A percentile compares a stretch with the other conserved stretches of the same genome.
phyloP scores from a whole-genome alignment of 345 rosid genomes.

The Citrus glauca region DNA sequence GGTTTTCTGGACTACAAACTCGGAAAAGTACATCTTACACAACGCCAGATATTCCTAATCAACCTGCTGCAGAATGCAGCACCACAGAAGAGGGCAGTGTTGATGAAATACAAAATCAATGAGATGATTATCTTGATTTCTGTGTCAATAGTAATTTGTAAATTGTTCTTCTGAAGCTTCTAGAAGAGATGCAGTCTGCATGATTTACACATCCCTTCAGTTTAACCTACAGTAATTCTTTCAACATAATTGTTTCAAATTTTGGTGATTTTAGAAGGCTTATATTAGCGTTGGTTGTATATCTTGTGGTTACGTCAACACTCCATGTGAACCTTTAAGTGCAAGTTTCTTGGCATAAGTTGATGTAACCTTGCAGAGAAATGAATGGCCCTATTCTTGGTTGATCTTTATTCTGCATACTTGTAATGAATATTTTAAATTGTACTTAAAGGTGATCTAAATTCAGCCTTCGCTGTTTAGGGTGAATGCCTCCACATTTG shows the following conservation, averaged over 20 bases:
- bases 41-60: constrained; percentile 36
- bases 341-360: background rate
- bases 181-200: background rate
- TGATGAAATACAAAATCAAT: constrained; percentile 59
- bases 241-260: constrained; percentile 20
- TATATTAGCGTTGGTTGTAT: background rate
- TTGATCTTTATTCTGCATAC: background rate
- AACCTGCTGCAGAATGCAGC: constrained; percentile 44
- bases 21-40: constrained; percentile 42
- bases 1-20: constrained; percentile 73
- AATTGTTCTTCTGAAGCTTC: constrained; percentile 7
- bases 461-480: background rate
- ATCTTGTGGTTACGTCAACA: background rate
- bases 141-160: constrained; percentile 5
- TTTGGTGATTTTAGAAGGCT: constrained; percentile 6
- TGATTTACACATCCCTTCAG: background rate
- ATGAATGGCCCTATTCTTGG: background rate
- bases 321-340: background rate
- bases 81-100: constrained; percentile 48
- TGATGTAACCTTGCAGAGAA: background rate
- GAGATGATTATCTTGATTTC: constrained; percentile 28
- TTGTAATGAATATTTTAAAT: background rate
- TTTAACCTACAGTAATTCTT: background rate
- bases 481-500: background rate
- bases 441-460: background rate